phyloP scores from a whole-genome alignment of 2,329 filamentous ascomycete species.

The Penicillium occitanis region DNA sequence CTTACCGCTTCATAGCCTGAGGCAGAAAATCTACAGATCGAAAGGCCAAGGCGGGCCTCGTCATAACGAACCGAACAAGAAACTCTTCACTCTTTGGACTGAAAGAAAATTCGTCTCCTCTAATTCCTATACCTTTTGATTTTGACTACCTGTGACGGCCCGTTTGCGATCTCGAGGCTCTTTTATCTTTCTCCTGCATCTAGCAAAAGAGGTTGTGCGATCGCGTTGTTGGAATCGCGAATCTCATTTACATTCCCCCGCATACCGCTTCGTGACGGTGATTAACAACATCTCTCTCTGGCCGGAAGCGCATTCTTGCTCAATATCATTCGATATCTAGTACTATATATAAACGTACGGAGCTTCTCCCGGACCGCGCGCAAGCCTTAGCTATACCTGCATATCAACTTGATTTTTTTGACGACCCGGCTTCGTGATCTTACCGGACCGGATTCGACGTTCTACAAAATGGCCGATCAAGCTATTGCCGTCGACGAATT shows the following conservation, averaged over 20 bases:
- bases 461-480: conserved; percentile 16
- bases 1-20: not conserved
- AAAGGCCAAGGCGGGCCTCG: not conserved
- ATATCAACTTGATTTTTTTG: not conserved
- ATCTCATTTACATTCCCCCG: not conserved
- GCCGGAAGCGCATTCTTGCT: not conserved
- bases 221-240: not conserved
- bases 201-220: not conserved
- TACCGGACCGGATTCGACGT: not conserved
- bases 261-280: conserved; percentile 7
- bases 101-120: not conserved
- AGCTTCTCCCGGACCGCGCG: not conserved
- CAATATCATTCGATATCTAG: not conserved
- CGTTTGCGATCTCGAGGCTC: no score
- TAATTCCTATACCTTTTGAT: not conserved
- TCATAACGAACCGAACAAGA: not conserved
- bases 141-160: no score
- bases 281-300: not conserved
- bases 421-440: not conserved
- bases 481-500: conserved; percentile 46
- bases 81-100: not conserved
- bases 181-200: no score
- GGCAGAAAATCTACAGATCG: not conserved
- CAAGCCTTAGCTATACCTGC: not conserved
- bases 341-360: not conserved